phyloP scores from a whole-genome alignment of 768 basidiomycete species.

The Serendipita sp. region DNA sequence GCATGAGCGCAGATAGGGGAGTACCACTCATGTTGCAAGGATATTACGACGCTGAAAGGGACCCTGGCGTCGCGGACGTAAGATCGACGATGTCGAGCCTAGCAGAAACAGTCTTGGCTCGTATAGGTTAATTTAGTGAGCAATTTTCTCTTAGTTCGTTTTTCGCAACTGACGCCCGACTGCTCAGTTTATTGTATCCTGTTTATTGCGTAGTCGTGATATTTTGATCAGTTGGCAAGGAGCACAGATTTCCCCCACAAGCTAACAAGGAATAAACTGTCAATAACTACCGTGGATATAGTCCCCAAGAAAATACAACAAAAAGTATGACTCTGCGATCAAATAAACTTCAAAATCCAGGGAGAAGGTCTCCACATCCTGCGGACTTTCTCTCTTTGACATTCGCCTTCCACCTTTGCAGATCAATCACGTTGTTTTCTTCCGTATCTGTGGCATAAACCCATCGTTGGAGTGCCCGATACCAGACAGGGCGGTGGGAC shows the following conservation, averaged over 20 bases:
- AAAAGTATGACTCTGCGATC: no score
- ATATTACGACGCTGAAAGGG: background rate
- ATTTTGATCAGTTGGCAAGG: no score
- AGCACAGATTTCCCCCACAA: no score
- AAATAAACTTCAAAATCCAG: conserved; percentile 5
- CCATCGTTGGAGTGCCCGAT: background rate
- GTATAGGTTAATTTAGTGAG: background rate
- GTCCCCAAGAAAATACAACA: background rate
- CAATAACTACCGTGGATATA: no score
- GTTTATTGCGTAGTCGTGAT: no score
- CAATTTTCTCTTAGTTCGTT: background rate
- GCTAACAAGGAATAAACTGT: no score
- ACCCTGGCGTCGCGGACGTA: background rate
- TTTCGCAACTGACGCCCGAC: no score
- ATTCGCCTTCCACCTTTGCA: background rate
- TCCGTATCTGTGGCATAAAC: background rate
- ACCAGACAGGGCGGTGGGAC: background rate
- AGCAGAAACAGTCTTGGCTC: background rate
- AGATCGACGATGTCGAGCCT: background rate
- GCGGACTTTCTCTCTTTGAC: background rate
- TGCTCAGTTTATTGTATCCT: no score
- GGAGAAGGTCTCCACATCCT: background rate
- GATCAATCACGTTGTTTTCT: background rate
- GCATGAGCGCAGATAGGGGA: conserved; percentile 55
- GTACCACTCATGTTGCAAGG: conserved; percentile 23